phyloP scores from a whole-genome alignment of 768 basidiomycete genomes.

The Termitomyces bulborhizus region DNA sequence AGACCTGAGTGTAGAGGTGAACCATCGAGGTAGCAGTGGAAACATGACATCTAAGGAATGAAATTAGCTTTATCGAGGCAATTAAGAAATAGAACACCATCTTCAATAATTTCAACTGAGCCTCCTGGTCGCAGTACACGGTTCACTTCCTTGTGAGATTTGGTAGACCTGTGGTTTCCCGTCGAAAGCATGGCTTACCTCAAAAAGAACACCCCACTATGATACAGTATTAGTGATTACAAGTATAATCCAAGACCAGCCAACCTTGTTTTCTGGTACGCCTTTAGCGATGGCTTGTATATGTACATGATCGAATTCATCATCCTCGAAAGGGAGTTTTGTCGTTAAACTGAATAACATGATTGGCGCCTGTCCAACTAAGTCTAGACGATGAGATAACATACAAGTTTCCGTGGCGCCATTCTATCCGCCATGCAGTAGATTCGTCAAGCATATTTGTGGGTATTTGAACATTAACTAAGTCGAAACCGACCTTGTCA shows the following conservation, averaged over 20 bases:
- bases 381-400: slow-evolving; percentile 3
- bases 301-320: slow-evolving; percentile 80
- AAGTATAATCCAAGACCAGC: background rate
- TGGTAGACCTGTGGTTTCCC: background rate
- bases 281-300: slow-evolving; percentile 58
- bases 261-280: slow-evolving; percentile 73
- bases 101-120: slow-evolving; percentile 65
- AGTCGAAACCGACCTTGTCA: slow-evolving; percentile 68
- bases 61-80: background rate
- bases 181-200: slow-evolving; percentile 31
- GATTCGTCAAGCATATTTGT: slow-evolving; percentile 41
- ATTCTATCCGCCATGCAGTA: slow-evolving; percentile 54
- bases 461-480: slow-evolving; percentile 70
- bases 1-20: slow-evolving; percentile 61
- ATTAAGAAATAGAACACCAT: slow-evolving; percentile 39
- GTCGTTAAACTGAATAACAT: slow-evolving; percentile 53
- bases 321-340: slow-evolving; percentile 74
- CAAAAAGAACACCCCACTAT: slow-evolving; percentile 65
- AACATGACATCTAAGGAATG: slow-evolving; percentile 59
- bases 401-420: slow-evolving; percentile 78
- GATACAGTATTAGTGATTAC: slow-evolving; percentile 1
- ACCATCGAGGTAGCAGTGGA: slow-evolving; percentile 73
- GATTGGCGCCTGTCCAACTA: background rate
- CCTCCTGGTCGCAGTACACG: slow-evolving; percentile 68
- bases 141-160: slow-evolving; percentile 53